A percentile compares a stretch with the other conserved stretches of the same genome.
These are phyloP conservation scores for Coemansia sp. DNA, from an alignment of 371 early-diverging fungal species.

Conservation along the genomic window DNA sequence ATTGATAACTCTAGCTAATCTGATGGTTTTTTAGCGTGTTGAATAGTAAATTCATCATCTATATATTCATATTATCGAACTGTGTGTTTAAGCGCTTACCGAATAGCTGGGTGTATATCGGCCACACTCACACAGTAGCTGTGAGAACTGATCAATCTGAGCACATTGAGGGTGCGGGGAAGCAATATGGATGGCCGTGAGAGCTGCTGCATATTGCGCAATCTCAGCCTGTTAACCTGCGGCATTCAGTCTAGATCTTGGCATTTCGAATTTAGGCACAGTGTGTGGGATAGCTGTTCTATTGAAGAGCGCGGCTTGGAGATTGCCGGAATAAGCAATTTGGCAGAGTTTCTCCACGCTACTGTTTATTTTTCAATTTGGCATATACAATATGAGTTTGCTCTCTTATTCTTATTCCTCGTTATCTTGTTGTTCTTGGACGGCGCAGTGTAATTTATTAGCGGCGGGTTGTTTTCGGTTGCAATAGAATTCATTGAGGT, in stretches of 20 bases:
- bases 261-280: not conserved
- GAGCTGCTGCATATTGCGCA: not conserved
- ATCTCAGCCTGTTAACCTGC: not conserved
- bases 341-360: not conserved
- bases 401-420: too few relatives aligned
- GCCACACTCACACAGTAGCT: not conserved
- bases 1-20: not conserved
- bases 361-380: not conserved
- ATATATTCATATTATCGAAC: not conserved
- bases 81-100: not conserved
- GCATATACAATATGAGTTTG: too few relatives aligned
- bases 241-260: not conserved
- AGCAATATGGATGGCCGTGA: not conserved
- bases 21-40: not conserved
- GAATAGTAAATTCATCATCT: not conserved
- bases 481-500: not conserved
- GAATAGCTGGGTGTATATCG: not conserved
- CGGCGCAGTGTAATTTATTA: too few relatives aligned
- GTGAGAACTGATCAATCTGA: not conserved
- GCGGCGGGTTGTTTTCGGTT: too few relatives aligned
- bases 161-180: not conserved
- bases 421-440: too few relatives aligned
- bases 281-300: too few relatives aligned
- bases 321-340: not conserved
- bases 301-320: too few relatives aligned